Evolutionary conservation across 73 alveolate genomes (phyloP), one percentile per base, ranked within the genome.

Genomic region (Halteria grandinella): DNA sequence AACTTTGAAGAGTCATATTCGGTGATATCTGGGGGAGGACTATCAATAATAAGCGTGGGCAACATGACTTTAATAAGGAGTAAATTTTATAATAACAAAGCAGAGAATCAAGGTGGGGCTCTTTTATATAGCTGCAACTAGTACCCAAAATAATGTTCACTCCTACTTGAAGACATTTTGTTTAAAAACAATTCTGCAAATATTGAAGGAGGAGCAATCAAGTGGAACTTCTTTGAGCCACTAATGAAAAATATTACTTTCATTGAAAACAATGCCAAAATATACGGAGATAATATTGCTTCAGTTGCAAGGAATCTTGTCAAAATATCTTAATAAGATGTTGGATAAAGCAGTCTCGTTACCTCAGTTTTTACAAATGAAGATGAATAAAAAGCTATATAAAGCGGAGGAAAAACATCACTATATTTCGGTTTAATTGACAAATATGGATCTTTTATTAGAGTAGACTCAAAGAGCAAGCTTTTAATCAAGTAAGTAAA

Each of bases 201-300:
- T 1, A 28, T 7, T 32, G 31, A 55, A 2, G 92, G 92, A 8
- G 92, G 92, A 3, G 92, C 84, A 1, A 74, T 83, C 45, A 36
- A 45, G 11, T 83, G 92, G 92, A 34, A 75, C n/a, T 72, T 18
- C 23, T 3, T 81, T 28, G 88, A 72, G 24, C 92, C 92, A 0
- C 21, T 33, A 1, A 45, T 66, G 15, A n/a, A 37, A 5, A 37
- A 58, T 25, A 32, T 58, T 24, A 49, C 29, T 12, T 62, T 74
- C 1, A 23, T 8, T 2, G 39, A 32, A 8, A 83, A 83, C 27
- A 49, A 25, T 6, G 87, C 85, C 2, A 33, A 31, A 0, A 31
- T 74, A 0, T 83, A 83, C 41, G 92, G 83, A 28, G 60, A 73
- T 18, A 33, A 83, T 40, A 72, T 43, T 27, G 92, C 84, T 0